A percentile compares a stretch with the other conserved stretches of the same genome.
These are phyloP conservation scores for Terfezia claveryi DNA, from an alignment of 495 filamentous ascomycete genomes.

Conservation along the genomic window DNA sequence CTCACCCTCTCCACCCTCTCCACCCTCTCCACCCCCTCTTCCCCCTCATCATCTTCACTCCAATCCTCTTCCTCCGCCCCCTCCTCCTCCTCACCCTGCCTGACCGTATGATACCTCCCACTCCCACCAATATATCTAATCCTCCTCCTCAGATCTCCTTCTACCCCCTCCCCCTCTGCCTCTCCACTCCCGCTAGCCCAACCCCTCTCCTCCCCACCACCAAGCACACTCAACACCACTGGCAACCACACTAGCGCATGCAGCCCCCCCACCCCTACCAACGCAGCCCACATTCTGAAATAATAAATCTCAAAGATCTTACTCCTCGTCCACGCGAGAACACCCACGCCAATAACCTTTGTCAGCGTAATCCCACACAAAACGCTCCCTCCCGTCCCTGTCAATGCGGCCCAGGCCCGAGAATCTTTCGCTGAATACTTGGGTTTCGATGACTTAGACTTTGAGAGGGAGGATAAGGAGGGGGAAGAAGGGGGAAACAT, in stretches of 20 bases:
- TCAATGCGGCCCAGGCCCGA: constrained; percentile 71
- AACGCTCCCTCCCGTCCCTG: constrained; percentile 82
- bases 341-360: constrained; percentile 76
- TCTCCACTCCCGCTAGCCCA: constrained; percentile 41
- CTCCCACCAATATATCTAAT: background rate
- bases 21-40: background rate
- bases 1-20: background rate
- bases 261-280: constrained; percentile 69
- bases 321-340: constrained; percentile 80
- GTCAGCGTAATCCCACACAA: constrained; percentile 93
- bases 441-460: background rate
- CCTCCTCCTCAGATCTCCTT: constrained; percentile 43
- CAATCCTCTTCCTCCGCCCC: background rate
- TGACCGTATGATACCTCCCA: background rate
- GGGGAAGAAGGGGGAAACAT: constrained; percentile 53
- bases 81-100: background rate
- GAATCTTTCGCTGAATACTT: constrained; percentile 41
- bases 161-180: constrained; percentile 42
- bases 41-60: background rate
- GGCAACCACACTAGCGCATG: constrained; percentile 86
- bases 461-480: background rate
- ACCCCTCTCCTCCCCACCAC: constrained; percentile 40
- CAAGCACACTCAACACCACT: constrained; percentile 66
- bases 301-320: constrained; percentile 99
- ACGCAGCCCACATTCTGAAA: constrained; percentile 82